phyloP scores from a whole-genome alignment of 371 early-diverging fungal genomes.

The Apophysomyces ossiformis region DNA sequence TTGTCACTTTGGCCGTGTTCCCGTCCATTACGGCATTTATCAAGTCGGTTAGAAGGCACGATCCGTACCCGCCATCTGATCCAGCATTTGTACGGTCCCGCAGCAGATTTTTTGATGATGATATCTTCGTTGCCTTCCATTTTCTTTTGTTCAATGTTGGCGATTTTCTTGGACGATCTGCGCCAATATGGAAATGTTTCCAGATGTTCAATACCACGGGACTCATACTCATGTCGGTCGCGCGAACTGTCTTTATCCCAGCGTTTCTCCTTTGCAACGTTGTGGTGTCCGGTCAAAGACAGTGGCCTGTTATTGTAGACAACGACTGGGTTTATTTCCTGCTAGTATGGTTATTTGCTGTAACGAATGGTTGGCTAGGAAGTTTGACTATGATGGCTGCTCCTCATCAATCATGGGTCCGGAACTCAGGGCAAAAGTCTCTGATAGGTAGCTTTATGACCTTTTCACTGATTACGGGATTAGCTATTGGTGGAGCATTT shows the following conservation, averaged over 20 bases:
- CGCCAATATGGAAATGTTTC: conserved; percentile 44
- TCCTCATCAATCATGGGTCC: conserved; percentile 54
- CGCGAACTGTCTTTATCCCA: conserved; percentile 68
- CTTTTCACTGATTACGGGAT: conserved; percentile 70
- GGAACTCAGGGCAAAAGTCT: conserved; percentile 52
- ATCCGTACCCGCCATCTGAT: conserved; percentile 23
- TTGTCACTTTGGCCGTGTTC: conserved; percentile 74
- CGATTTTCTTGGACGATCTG: conserved; percentile 75
- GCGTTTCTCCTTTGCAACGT: conserved; percentile 75
- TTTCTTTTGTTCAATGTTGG: conserved; percentile 78
- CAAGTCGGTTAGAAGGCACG: conserved; percentile 52
- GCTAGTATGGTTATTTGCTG: conserved; percentile 65
- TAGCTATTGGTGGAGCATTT: conserved; percentile 70
- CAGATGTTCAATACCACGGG: conserved; percentile 42
- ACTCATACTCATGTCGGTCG: conserved; percentile 49
- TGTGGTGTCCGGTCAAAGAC: conserved; percentile 47
- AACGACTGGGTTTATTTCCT: conserved; percentile 67
- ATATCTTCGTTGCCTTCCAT: conserved; percentile 75
- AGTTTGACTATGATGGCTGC: conserved; percentile 80
- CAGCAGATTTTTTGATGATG: conserved; percentile 49
- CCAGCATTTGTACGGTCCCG: conserved; percentile 16
- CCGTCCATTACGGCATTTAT: conserved; percentile 79
- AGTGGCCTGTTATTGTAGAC: conserved; percentile 58
- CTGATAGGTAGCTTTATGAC: conserved; percentile 72
- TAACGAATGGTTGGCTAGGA: conserved; percentile 73